Evolutionary conservation across 2,329 filamentous ascomycete species (phyloP), one percentile per base, ranked within the genome.

Genomic region (Sporothrix globosa): DNA sequence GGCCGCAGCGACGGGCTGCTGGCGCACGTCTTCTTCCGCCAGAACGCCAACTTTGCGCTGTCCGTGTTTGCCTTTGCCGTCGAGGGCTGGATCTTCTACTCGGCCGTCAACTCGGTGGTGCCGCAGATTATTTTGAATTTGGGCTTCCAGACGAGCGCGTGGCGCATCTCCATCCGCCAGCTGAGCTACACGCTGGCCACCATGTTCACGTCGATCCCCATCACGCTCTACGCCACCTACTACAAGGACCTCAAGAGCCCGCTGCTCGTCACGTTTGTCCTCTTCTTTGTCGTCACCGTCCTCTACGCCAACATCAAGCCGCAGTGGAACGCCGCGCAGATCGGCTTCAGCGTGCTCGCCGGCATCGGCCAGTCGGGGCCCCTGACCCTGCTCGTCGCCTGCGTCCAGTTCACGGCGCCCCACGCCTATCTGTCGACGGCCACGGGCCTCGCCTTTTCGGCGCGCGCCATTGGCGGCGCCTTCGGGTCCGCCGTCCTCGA

Each of bases 51-150:
- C 75, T 87, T 88, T 74, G 82, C 80, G 9, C 81, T 87, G 4
- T 82, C 85, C 1, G 81, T 84, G 11, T 86, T 87, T 74, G 85
- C 85, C 5, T 87, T 87, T 72, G 82, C 83, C 3, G 83, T 87
- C 46, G 85, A 88, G 76, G 85, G 85, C 17, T 88, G 85, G 85
- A 85, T 87, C 69, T 87, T 86, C 75, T 86, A 85, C 76, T 82
- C 80, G 69, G 84, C 84, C 1, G 83, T 86, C 71, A 85, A 85
- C 76, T 81, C 81, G 27, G 77, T 85, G 65, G 83, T 83, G 1
- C 83, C 83, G 1, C 81, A 84, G 69, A 81, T 86, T 63, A 78
- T 82, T 2, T 79, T 85, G 3, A 79, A 85, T 71, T 78, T 86
- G 4, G 84, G 83, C 4, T 86, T 84, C 70, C 80, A 83, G 73